phyloP scores from a whole-genome alignment of 202 grass and related monocot genomes.

The Zizania palustris region DNA sequence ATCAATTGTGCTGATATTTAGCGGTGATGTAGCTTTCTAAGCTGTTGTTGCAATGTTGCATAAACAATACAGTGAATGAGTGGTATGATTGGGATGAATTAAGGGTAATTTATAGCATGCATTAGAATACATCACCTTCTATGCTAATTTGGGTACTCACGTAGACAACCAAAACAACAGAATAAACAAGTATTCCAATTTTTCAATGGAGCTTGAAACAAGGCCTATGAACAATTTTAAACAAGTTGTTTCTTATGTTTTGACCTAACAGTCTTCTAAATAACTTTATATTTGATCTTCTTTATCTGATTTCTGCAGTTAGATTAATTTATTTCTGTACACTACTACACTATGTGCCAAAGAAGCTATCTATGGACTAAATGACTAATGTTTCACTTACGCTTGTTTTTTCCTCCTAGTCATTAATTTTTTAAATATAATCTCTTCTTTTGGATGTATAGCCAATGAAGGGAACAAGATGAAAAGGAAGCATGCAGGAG shows the following conservation, averaged over 20 bases:
- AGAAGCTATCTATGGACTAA: conserved; percentile 9
- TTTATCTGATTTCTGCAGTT: background rate
- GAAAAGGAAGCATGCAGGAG: conserved; percentile 55
- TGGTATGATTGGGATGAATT: conserved; percentile 17
- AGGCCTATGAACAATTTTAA: background rate
- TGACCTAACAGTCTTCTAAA: background rate
- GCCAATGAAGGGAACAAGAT: conserved; percentile 46
- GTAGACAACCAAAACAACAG: conserved; percentile 3
- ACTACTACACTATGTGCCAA: background rate
- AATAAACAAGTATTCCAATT: background rate
- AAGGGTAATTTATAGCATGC: background rate
- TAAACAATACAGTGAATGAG: conserved; percentile 20
- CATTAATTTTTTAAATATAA: conserved; percentile 1
- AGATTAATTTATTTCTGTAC: conserved; percentile 14
- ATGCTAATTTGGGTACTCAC: background rate
- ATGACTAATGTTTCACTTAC: conserved; percentile 14
- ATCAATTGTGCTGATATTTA: conserved; percentile 10
- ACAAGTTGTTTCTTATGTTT: background rate
- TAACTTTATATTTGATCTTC: conserved; percentile 14
- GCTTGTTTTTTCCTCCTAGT: conserved; percentile 7
- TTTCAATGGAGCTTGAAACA: background rate
- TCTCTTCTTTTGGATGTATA: conserved; percentile 12
- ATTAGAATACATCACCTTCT: conserved; percentile 9
- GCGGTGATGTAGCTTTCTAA: background rate
- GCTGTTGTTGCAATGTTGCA: background rate